phyloP scores from a whole-genome alignment of 805 yeast species.

The Candida methanosorbosa region DNA sequence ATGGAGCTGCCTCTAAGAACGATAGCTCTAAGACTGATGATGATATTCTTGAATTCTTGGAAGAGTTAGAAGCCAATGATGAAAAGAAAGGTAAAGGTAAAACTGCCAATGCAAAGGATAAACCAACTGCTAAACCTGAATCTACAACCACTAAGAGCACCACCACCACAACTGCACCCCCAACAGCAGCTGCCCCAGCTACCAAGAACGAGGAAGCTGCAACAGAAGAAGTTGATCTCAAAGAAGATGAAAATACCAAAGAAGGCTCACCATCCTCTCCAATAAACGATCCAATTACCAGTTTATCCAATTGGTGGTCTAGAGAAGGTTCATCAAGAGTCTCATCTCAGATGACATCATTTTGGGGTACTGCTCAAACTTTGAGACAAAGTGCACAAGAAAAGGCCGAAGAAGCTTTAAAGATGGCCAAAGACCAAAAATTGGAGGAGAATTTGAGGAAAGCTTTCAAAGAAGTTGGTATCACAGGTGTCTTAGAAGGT shows the following conservation, averaged over 20 bases:
- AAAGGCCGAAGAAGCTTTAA: constrained; percentile 41
- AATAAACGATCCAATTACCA: constrained; percentile 50
- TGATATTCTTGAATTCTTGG: constrained; percentile 48
- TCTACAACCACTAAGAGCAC: not conserved
- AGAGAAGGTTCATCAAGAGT: constrained; percentile 60
- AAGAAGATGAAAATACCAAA: constrained; percentile 1
- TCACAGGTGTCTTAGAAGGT: constrained; percentile 27
- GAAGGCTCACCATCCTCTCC: constrained; percentile 1
- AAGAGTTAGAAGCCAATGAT: constrained; percentile 63
- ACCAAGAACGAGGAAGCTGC: not conserved
- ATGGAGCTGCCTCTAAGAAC: constrained; percentile 14
- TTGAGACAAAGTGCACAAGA: constrained; percentile 33
- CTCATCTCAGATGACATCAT: constrained; percentile 47
- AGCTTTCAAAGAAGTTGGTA: constrained; percentile 31
- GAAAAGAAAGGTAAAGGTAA: constrained; percentile 22
- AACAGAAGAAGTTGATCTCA: not conserved
- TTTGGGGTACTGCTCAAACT: constrained; percentile 56
- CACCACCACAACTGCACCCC: not conserved
- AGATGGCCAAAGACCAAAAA: constrained; percentile 33
- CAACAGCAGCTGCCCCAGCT: not conserved
- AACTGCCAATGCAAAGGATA: not conserved
- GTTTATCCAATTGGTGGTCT: constrained; percentile 71
- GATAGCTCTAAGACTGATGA: constrained; percentile 36
- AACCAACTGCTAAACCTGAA: constrained; percentile 3
- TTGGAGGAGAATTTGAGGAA: constrained; percentile 24